Evolutionary conservation across 2,329 filamentous ascomycete species (phyloP), one percentile per base, ranked within the genome.

Genomic region (Pseudogymnoascus sp.): DNA sequence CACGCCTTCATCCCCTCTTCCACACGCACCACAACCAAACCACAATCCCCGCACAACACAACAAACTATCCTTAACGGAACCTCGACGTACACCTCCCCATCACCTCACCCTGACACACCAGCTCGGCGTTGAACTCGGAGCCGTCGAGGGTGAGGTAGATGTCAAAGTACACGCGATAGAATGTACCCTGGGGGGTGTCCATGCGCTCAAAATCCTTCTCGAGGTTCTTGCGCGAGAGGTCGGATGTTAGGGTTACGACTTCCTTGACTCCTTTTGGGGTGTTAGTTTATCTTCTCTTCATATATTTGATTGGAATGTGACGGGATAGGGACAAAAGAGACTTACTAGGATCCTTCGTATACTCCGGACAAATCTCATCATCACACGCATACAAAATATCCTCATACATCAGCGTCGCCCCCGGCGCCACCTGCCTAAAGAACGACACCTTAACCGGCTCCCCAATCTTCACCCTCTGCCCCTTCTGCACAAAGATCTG

Each of bases 131-230:
- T 98, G 81, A 99, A 98, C 76, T 99, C 95, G 62, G 91, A 96
- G 21, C 95, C 95, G 73, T 99, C 95, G 14, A 99, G 87, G 0
- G 95, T 98, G 69, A 99, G 85, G 77, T 96, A 96, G 69, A 89
- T 89, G 70, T 89, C 86, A 70, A 89, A 89, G 77, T 89, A 89
- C 67, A 89, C 86, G 68, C 92, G 88, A 81, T 96, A 96, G 77
- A 96, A 96, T 3, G 91, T 96, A 67, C 95, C 95, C 77, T 99
- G 93, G 5, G 95, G 93, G 1, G 95, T 98, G 76, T 98, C 95
- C 95, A 98, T 98, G 74, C 95, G 88, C 79, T 99, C 95, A 73
- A 99, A 99, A 77, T 99, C 95, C 79, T 97, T 98, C 77, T 99
- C 95, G 11, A 99, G 87, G 75, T 98, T 98, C 83, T 98, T 99